Base-by-base conservation (phyloP, 2,329 filamentous ascomycete genomes). In the Sporothrix pallida region DNA sequence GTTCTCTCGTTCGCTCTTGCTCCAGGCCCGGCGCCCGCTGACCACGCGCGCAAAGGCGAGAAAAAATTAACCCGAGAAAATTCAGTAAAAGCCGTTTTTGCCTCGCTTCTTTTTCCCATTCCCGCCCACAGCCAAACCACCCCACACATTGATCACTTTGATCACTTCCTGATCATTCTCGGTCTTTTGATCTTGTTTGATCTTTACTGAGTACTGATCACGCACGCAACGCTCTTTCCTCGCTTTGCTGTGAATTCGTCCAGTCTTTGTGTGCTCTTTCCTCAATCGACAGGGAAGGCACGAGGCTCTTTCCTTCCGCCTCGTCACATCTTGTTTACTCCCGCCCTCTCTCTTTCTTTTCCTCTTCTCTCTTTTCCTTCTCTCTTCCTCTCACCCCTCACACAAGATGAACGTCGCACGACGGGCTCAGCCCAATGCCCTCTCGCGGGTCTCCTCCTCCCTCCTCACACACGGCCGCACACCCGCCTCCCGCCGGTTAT, bases 401-500 rank as follows among this genome's bases (percentile, higher is more conserved):
- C 79, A 69, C 42, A 67, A 48, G 42, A 88, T 87, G 86, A 84
- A 81, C 74, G 76, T 79, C 74, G 77, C 83, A 79, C 83, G 85
- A 83, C 82, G 83, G 79, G 81, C 81, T 76, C 80, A 84, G 77
- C 81, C 85, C 75, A 80, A 80, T 77, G 81, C 81, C 76, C 79
- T 86, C 60, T 80, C 82, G 20, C 81, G 84, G 79, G 82, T 82
- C 71, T 79, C 82, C 72, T 79, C 82, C 73, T 81, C 83, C 75
- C 78, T 80, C 67, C 77, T 79, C 73, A 71, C 74, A 60, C 58
- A 75, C 76, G 81, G 83, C 80, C 85, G 83, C 81, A 83, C 84
- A 71, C 85, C 85, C 73, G 84, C 85, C 26, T 86, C 84, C 76
- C 81, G 83, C 78, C 83, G 86, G 81, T 83, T 87, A 84, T 70